These are phyloP conservation scores for Pelargonium fulgidum DNA, from an alignment of 441 rosid species.

Conservation along the genomic window DNA sequence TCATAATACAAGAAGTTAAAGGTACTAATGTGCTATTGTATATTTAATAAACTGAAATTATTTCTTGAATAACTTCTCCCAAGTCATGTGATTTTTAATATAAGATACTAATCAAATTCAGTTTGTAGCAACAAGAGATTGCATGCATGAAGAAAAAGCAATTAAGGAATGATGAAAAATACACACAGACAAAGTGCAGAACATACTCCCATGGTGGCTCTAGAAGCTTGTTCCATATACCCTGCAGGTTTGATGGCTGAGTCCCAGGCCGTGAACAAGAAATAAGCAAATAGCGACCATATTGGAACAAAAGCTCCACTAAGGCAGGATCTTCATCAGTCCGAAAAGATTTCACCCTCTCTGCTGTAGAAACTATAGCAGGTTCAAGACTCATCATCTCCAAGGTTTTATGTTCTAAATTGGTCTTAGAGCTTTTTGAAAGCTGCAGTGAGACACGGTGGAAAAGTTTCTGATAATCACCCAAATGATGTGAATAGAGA, in stretches of 20 bases:
- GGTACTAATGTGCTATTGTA: too few species aligned
- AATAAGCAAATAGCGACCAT: constrained; percentile 84
- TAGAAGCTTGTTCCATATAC: constrained; percentile 79
- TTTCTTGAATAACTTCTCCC: too few species aligned
- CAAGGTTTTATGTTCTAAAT: constrained; percentile 16
- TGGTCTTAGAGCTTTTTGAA: constrained; percentile 32
- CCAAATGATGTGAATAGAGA: constrained; percentile 54
- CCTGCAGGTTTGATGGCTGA: constrained; percentile 86
- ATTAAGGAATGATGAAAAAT: neutral
- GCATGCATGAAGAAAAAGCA: too few species aligned
- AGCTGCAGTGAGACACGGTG: constrained; percentile 70
- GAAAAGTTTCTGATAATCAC: constrained; percentile 68
- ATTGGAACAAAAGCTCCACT: constrained; percentile 83
- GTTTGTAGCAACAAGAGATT: too few species aligned
- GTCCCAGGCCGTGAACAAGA: constrained; percentile 85
- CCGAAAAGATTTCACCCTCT: constrained; percentile 73
- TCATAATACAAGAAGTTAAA: too few species aligned
- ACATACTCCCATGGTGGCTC: constrained; percentile 87
- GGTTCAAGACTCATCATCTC: constrained; percentile 20
- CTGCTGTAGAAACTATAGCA: constrained; percentile 50
- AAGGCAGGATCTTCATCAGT: constrained; percentile 74
- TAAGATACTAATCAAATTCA: too few species aligned
- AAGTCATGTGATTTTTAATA: too few species aligned
- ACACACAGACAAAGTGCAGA: neutral
- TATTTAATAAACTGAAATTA: too few species aligned